Evolutionary conservation across 2,329 filamentous ascomycete species (phyloP).

Genomic region (Penicillium sp.): DNA sequence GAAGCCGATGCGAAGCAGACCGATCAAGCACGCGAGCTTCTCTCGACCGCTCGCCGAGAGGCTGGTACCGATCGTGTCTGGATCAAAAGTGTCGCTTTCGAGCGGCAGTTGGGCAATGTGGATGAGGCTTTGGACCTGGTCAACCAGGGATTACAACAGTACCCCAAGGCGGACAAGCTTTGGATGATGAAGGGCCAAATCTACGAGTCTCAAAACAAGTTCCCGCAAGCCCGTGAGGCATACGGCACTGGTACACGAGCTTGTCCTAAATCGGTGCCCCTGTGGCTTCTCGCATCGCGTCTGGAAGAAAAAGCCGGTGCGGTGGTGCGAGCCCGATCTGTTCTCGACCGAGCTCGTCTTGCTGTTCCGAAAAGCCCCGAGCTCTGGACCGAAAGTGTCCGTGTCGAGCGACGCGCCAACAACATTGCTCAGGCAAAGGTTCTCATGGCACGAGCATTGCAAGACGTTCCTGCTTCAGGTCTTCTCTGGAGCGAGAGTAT

Average conservation of each 20-base stretch:
- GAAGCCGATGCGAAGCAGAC: slow-evolving; percentile 84
- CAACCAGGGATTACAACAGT: slow-evolving; percentile 77
- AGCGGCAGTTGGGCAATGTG: slow-evolving; percentile 72
- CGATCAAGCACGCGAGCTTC: slow-evolving; percentile 73
- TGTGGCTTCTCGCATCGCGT: slow-evolving; percentile 84
- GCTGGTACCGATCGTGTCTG: slow-evolving; percentile 94
- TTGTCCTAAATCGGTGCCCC: slow-evolving; percentile 72
- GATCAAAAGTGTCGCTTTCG: slow-evolving; percentile 93
- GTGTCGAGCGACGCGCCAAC: slow-evolving; percentile 80
- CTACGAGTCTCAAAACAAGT: slow-evolving; percentile 75
- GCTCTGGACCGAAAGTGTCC: slow-evolving; percentile 89
- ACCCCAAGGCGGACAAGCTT: slow-evolving; percentile 78
- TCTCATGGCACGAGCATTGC: slow-evolving; percentile 86
- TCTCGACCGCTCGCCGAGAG: slow-evolving; percentile 76
- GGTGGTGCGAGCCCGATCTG: slow-evolving; percentile 84
- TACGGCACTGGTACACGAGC: slow-evolving; percentile 84
- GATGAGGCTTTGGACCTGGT: slow-evolving; percentile 82
- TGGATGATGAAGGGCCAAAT: slow-evolving; percentile 99
- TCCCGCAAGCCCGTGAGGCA: slow-evolving; percentile 80
- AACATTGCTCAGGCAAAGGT: slow-evolving; percentile 80
- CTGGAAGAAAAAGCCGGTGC: slow-evolving; percentile 81
- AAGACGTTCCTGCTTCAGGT: slow-evolving; percentile 83
- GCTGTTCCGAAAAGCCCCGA: slow-evolving; percentile 78
- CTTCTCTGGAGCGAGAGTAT: slow-evolving; percentile 92
- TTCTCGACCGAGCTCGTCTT: slow-evolving; percentile 84